These are phyloP conservation scores for Starmera dryadoides DNA, from an alignment of 805 yeast species.

Conservation along the genomic window DNA sequence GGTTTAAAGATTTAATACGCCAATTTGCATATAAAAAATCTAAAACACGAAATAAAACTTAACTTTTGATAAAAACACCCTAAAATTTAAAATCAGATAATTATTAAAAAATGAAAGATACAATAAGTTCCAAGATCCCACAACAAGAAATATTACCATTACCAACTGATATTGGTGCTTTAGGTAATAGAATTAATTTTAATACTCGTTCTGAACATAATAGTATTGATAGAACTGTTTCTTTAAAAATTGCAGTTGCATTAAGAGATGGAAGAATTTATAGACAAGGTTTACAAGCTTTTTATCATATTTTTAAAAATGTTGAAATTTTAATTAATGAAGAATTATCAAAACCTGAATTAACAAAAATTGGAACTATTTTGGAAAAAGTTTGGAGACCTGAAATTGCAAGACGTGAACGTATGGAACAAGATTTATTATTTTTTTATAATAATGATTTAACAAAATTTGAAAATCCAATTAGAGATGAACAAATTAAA, in stretches of 20 bases:
- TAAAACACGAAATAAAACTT: neutral
- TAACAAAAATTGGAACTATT: conserved; percentile 28
- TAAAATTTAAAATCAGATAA: neutral
- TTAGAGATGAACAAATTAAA: conserved; percentile 52
- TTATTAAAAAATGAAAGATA: neutral
- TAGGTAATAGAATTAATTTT: conserved; percentile 72
- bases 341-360: conserved; percentile 32
- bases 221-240: conserved; percentile 60
- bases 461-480: conserved; percentile 49
- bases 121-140: conserved; percentile 12
- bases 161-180: conserved; percentile 76
- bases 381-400: conserved; percentile 61
- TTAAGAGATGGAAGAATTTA: conserved; percentile 68
- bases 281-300: conserved; percentile 74
- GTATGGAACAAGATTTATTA: conserved; percentile 53
- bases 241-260: conserved; percentile 67
- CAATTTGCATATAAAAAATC: neutral
- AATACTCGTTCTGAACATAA: conserved; percentile 64
- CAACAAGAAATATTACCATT: conserved; percentile 60
- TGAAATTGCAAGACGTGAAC: conserved; percentile 54
- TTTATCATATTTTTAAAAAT: conserved; percentile 61
- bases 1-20: neutral
- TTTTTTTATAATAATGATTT: conserved; percentile 54
- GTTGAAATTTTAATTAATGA: conserved; percentile 45
- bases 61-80: neutral